Percentiles rank a stretch among this genome's conserved stretches.
Evolutionary conservation across 164 flowering plant species (phyloP).

Genomic region (Platanus orientalis): DNA sequence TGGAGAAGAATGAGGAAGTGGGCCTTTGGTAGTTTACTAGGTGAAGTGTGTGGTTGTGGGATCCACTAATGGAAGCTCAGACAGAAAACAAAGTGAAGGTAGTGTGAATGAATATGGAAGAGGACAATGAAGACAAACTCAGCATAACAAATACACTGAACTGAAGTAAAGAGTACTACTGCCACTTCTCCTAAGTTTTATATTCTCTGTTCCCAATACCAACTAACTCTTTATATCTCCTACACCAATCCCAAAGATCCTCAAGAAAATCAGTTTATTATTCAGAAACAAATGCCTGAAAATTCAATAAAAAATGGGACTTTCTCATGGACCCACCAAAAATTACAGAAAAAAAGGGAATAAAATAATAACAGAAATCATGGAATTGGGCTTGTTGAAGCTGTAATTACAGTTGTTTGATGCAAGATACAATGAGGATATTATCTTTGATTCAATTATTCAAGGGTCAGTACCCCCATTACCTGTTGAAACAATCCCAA

Average conservation of each 20-base stretch:
- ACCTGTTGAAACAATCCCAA: conserved; percentile 75
- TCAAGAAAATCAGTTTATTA: background rate
- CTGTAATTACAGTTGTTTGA: conserved; percentile 15
- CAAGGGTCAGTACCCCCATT: conserved; percentile 35
- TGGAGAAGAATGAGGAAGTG: conserved; percentile 1
- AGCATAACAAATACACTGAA: background rate
- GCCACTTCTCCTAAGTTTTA: background rate
- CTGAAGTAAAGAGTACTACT: background rate
- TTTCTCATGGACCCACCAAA: conserved; percentile 2
- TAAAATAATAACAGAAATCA: background rate
- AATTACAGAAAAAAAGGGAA: conserved; percentile 3
- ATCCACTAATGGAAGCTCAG: background rate
- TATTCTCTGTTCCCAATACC: background rate
- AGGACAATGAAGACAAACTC: background rate
- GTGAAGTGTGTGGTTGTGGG: conserved; percentile 4
- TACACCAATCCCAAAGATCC: background rate
- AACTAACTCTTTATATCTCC: no score
- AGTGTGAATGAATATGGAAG: background rate
- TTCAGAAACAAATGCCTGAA: background rate
- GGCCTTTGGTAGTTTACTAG: background rate
- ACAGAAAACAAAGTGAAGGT: no score
- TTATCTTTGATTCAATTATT: conserved; percentile 1
- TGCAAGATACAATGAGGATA: conserved; percentile 4
- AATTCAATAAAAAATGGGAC: background rate
- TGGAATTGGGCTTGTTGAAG: conserved; percentile 13